Evolutionary conservation across 805 yeast genomes (phyloP).

Genomic region (Saccharomycopsis selenospora): DNA sequence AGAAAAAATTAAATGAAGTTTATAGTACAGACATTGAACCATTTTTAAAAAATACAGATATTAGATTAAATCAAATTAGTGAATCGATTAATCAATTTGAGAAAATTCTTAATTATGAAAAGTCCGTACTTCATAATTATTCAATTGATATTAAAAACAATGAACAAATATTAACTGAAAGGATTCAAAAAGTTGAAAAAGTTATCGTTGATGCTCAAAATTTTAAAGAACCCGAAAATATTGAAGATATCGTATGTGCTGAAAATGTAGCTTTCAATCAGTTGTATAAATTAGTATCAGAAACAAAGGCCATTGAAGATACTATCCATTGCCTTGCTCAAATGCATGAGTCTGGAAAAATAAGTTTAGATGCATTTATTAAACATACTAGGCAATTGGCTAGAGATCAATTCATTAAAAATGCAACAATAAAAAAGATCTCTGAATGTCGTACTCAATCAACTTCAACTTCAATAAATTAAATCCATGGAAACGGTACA

Average conservation of each 20-base stretch:
- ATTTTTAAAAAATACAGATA: constrained; percentile 8
- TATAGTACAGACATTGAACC: constrained; percentile 24
- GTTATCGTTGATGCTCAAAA: constrained; percentile 30
- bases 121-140: constrained; percentile 25
- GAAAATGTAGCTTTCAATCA: constrained; percentile 53
- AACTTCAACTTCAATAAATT: too few relatives aligned
- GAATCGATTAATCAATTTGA: constrained; percentile 31
- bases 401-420: constrained; percentile 53
- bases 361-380: constrained; percentile 29
- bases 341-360: constrained; percentile 41
- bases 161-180: constrained; percentile 25
- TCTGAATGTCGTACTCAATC: constrained; percentile 17
- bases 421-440: constrained; percentile 40
- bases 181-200: constrained; percentile 27
- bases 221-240: constrained; percentile 27
- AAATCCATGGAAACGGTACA: too few relatives aligned
- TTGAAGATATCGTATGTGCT: constrained; percentile 41
- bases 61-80: constrained; percentile 8
- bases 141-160: constrained; percentile 27
- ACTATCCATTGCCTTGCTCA: constrained; percentile 52
- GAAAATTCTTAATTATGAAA: constrained; percentile 32
- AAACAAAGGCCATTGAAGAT: constrained; percentile 67
- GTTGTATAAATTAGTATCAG: constrained; percentile 54
- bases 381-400: constrained; percentile 46
- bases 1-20: constrained; percentile 23